phyloP scores from a whole-genome alignment of 2,329 filamentous ascomycete genomes.

The Pseudopithomyces maydicus region DNA sequence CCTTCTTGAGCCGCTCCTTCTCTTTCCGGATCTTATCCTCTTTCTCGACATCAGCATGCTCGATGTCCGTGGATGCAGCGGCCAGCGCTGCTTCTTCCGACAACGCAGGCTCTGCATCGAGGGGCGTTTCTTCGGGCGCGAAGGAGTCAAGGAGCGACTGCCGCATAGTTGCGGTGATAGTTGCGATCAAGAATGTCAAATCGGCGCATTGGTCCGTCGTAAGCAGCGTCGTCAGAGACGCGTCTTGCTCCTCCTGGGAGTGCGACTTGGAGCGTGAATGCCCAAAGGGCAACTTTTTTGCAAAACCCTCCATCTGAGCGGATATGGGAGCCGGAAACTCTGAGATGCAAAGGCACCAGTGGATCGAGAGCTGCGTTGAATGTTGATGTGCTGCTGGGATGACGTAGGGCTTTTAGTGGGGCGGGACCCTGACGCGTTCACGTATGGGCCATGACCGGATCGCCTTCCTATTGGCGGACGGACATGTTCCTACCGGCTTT shows the following conservation, averaged over 20 bases:
- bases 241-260: conserved; percentile 27
- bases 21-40: conserved; percentile 33
- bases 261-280: conserved; percentile 32
- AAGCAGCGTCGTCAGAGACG: conserved; percentile 52
- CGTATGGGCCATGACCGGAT: no score
- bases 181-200: conserved; percentile 54
- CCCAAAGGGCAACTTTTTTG: conserved; percentile 42
- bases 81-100: conserved; percentile 29
- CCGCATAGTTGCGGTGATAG: conserved; percentile 55
- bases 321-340: no score
- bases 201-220: conserved; percentile 52
- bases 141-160: conserved; percentile 51
- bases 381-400: conserved; percentile 8
- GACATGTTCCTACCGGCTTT: neutral
- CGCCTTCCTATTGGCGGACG: neutral
- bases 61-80: conserved; percentile 28
- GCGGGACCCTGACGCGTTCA: neutral
- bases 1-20: conserved; percentile 25
- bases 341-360: no score
- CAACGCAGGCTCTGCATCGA: conserved; percentile 18
- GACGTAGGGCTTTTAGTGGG: conserved; percentile 6
- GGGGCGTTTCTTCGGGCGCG: conserved; percentile 31
- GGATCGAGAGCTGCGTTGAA: neutral
- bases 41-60: conserved; percentile 33
- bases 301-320: conserved; percentile 31